Evolutionary conservation across 192 early-diverging fungal genomes (phyloP).

Genomic region (Gaertneriomyces sp.): DNA sequence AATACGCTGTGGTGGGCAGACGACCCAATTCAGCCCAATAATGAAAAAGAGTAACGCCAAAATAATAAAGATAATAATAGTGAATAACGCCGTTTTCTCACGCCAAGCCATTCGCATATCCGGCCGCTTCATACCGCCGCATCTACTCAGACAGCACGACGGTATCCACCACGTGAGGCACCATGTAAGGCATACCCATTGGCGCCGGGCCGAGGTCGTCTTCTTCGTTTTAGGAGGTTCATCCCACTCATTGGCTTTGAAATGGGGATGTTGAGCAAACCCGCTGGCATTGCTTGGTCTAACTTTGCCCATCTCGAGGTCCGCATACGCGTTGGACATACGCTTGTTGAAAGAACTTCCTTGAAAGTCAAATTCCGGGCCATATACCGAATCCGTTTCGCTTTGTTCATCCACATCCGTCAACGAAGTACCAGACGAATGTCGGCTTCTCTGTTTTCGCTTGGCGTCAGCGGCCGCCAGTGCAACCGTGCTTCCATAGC

Average conservation of each 20-base stretch:
- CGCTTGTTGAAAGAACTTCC: neutral
- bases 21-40: constrained; percentile 63
- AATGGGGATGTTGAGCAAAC: neutral
- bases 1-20: constrained; percentile 67
- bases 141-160: constrained; percentile 34
- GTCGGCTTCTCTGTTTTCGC: neutral
- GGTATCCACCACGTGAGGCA: constrained; percentile 76
- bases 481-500: neutral
- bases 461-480: neutral
- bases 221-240: neutral
- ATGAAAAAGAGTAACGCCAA: constrained; percentile 73
- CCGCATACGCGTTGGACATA: neutral
- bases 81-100: constrained; percentile 71
- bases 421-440: neutral
- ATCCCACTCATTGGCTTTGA: too few species aligned
- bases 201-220: constrained; percentile 42
- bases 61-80: constrained; percentile 71
- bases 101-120: constrained; percentile 89
- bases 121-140: constrained; percentile 69
- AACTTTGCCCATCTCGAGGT: constrained; percentile 32
- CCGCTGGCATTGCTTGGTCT: neutral
- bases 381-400: constrained; percentile 32
- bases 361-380: constrained; percentile 28
- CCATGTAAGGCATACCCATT: constrained; percentile 68
- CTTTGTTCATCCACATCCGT: neutral